phyloP scores from a whole-genome alignment of 495 filamentous ascomycete genomes.

The Hypoxylon lenormandii region DNA sequence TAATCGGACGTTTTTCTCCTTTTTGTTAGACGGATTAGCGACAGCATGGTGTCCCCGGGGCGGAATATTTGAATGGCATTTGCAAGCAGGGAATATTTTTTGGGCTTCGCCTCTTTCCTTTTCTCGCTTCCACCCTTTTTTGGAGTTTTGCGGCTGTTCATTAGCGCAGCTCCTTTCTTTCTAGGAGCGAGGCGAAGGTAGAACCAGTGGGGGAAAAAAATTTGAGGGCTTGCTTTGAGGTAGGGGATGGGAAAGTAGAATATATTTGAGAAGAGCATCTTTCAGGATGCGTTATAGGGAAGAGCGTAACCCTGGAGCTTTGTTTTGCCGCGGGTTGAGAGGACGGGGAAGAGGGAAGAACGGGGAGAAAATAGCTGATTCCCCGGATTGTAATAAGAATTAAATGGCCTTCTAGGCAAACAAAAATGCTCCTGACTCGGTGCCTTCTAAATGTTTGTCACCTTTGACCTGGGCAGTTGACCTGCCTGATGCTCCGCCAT shows the following conservation, averaged over 20 bases:
- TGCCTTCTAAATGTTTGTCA: too few relatives aligned
- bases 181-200: constrained; percentile 1
- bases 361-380: not conserved
- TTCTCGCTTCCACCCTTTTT: not conserved
- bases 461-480: too few relatives aligned
- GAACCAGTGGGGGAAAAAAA: not conserved
- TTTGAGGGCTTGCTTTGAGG: constrained; percentile 8
- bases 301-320: not conserved
- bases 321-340: not conserved
- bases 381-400: constrained; percentile 35
- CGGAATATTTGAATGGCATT: constrained; percentile 38
- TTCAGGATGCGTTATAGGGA: not conserved
- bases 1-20: constrained; percentile 18
- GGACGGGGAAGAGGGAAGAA: not conserved
- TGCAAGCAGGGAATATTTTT: constrained; percentile 11
- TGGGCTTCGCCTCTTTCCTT: not conserved
- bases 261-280: constrained; percentile 1
- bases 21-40: constrained; percentile 31
- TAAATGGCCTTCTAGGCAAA: constrained; percentile 22
- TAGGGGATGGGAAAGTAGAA: not conserved
- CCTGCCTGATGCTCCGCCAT: too few relatives aligned
- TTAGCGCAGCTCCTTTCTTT: not conserved
- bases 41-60: constrained; percentile 28
- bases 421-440: constrained; percentile 5
- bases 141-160: constrained; percentile 20